A percentile compares a stretch with the other conserved stretches of the same genome.
Evolutionary conservation across 2,329 filamentous ascomycete genomes (phyloP).

Genomic region (Colletotrichum sp.): DNA sequence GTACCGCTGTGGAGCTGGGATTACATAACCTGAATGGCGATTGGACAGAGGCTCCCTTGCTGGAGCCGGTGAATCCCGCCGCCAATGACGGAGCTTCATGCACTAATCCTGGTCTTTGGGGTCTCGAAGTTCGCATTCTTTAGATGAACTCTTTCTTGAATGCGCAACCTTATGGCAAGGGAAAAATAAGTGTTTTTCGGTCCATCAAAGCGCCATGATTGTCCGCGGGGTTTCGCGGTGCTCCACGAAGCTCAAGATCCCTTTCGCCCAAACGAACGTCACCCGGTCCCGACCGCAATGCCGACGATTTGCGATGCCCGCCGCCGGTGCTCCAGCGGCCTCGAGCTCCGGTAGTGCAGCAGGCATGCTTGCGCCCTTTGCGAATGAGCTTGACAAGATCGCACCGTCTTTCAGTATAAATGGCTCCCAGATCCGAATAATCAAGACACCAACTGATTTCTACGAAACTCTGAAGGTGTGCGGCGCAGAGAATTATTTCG

Average conservation of each 20-base stretch:
- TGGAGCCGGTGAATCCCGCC: constrained; percentile 11
- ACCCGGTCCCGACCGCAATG: constrained; percentile 16
- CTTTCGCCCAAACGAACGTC: constrained; percentile 7
- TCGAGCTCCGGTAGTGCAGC: constrained; percentile 31
- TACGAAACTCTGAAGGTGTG: constrained; percentile 87
- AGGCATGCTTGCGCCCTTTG: constrained; percentile 58
- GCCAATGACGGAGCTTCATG: constrained; percentile 23
- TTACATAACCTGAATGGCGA: constrained; percentile 14
- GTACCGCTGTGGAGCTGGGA: not conserved
- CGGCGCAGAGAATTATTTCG: not conserved
- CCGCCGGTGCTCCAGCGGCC: constrained; percentile 13
- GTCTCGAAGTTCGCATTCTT: constrained; percentile 4
- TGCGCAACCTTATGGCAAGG: not conserved
- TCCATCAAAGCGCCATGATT: constrained; percentile 33
- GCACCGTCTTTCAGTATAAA: constrained; percentile 89
- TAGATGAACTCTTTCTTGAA: not conserved
- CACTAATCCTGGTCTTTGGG: constrained; percentile 1
- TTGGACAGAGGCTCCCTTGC: constrained; percentile 7
- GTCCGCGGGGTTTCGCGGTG: constrained; percentile 35
- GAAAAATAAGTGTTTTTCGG: not conserved
- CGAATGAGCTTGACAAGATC: constrained; percentile 81
- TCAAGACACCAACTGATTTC: constrained; percentile 85
- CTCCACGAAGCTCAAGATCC: constrained; percentile 27
- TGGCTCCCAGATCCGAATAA: constrained; percentile 79
- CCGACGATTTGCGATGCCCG: constrained; percentile 20